Base-by-base conservation (phyloP, 2,329 filamentous ascomycete species). In the Fusarium sp. region DNA sequence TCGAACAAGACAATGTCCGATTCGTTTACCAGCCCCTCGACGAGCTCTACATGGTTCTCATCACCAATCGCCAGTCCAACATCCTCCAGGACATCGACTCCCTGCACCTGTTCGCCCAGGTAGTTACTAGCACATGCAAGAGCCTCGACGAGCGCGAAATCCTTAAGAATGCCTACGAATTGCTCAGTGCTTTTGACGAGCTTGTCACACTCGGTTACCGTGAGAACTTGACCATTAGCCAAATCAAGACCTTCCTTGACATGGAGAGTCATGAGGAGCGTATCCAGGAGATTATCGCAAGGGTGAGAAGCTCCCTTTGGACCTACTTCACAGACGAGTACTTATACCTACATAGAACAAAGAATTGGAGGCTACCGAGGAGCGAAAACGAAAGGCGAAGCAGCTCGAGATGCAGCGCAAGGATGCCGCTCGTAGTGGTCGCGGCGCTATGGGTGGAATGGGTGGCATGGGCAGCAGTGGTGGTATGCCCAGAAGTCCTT, bases 231-330 rank as follows among this genome's bases (percentile, higher is more conserved):
- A 97, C 95, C 27, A 89, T 99, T 77, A 93, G 91, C 83, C 97
- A 99, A 84, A 99, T 99, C 86, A 98, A 97, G 88, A 98, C 96
- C 5, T 99, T 99, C 87, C 83, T 99, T 75, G 97, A 98, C 80
- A 99, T 99, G 96, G 96, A 99, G 83, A 96, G 92, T 82, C 96
- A 99, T 79, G 97, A 99, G 83, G 96, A 99, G 87, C 91, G 96
- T 80, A 98, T 99, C 75, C 96, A 99, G 82, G 96, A 98, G 80
- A 99, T 98, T 71, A 98, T 98, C 79, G 94, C 94, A 69, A 88
- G 94, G 80, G 93, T 95, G 89, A 70, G 86, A 33, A 33, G 59
- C 55, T 40, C 23, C 33, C 7, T 38, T 48, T 9, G 52, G 26
- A 27, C 45, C 26, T 44, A 17, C 12, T 15, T 15, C 18, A 42